Base-by-base conservation (phyloP, 1,139 yeast genomes). In the Magnusiomyces suaveolens region DNA sequence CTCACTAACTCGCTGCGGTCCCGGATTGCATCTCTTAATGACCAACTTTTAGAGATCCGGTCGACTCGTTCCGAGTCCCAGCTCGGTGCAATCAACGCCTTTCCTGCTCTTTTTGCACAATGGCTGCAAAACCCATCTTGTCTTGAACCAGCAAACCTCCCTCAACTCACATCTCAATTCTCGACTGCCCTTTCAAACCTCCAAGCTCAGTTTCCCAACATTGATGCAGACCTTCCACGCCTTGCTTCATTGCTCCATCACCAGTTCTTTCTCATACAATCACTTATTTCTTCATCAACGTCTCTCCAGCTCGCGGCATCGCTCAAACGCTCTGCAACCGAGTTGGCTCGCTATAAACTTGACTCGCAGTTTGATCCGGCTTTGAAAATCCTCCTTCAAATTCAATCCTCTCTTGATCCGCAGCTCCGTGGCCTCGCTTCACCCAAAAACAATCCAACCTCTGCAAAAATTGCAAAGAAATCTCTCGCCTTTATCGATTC, bases 1-100 rank as follows among this genome's bases (percentile, higher is more conserved):
- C 63, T 62, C 50, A 54, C 60, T 18, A 52, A 49, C 6, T 18
- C 52, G 12, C 48, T 63, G n/a, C 56, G 57, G 46, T 36, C 53
- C 12, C 49, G 38, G n/a, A 39, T 54, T 1, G 52, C 48, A 25
- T 39, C 47, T n/a, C 36, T 24, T 14, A 44, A 44, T 25, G 20
- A 23, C 3, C 25, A 23, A 16, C 46, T 43, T 16, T 18, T 44
- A 6, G 20, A 12, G 14, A 44, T 23, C 3, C 47, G 20, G 18
- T 14, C 26, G 16, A 16, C 29, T 2, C 29, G 47, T 6, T 23
- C 47, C 6, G 21, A 24, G 12, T 24, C 47, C 29, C 47, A 44
- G 18, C 12, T 23, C 3, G 18, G 24, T 16, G 46, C 46, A 3
- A 25, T 43, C 2, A 18, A 18, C 46, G 25, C 46, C 24, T 23